Conservation (phyloP, 495 filamentous ascomycete species). For the Cercophora newfieldiana region DNA sequence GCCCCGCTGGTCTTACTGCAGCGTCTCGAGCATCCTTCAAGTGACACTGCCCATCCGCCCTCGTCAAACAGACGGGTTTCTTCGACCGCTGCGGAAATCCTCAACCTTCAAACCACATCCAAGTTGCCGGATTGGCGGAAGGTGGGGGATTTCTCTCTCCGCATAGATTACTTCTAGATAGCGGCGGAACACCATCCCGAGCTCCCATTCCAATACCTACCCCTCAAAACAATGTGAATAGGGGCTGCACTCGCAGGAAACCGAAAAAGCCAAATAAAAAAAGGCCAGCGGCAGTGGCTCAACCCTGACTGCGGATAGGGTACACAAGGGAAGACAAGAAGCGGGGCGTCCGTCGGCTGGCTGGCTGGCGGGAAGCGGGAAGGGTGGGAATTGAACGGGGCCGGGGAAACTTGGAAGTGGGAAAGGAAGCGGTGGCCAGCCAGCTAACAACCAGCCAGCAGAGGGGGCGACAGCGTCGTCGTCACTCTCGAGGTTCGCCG, state of each 20-base stretch:
- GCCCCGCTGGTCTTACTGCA: not conserved
- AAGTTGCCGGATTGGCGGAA: not conserved
- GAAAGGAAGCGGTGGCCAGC: conserved; percentile 2
- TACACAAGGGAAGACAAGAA: not conserved
- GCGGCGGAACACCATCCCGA: not conserved
- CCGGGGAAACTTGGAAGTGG: not conserved
- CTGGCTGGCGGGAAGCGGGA: not conserved
- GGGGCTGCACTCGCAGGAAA: not conserved
- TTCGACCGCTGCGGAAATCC: not conserved
- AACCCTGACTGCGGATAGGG: not conserved
- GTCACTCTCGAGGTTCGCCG: not conserved
- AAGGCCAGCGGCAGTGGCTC: not conserved
- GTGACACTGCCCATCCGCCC: not conserved
- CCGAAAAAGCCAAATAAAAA: not conserved
- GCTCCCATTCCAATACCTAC: not conserved
- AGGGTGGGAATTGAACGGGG: not conserved
- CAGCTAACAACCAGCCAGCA: too few species aligned
- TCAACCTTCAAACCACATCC: not conserved
- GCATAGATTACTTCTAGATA: not conserved
- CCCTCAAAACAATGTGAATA: not conserved
- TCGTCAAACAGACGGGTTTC: not conserved
- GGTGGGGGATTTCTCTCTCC: not conserved
- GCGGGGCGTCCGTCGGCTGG: not conserved
- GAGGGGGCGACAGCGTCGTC: not conserved
- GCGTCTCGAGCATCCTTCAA: not conserved